Evolutionary conservation across 2,329 filamentous ascomycete species (phyloP).

Genomic region (Pseudocercospora cruenta): DNA sequence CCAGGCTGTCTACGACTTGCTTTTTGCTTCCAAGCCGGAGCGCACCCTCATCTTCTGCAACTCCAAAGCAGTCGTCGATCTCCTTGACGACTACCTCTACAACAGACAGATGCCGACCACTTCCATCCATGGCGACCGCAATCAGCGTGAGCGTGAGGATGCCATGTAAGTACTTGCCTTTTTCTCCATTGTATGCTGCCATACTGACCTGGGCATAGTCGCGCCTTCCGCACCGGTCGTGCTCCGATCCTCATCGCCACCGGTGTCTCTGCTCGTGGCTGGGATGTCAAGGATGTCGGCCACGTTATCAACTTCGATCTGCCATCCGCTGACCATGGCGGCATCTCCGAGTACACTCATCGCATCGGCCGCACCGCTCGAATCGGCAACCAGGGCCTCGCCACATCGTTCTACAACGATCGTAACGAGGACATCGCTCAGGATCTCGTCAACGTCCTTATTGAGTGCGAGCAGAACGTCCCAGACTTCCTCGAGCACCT

Average conservation of each 20-base stretch:
- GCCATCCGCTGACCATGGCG: slow-evolving; percentile 73
- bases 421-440: slow-evolving; percentile 72
- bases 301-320: slow-evolving; percentile 96
- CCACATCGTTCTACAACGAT: slow-evolving; percentile 87
- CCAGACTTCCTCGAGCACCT: slow-evolving; percentile 78
- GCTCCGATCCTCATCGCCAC: slow-evolving; percentile 84
- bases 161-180: slow-evolving; percentile 66
- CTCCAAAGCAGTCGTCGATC: too few species aligned
- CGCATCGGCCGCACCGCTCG: slow-evolving; percentile 95
- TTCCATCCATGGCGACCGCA: slow-evolving; percentile 85
- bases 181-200: neutral
- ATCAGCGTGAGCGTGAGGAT: slow-evolving; percentile 88
- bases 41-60: slow-evolving; percentile 93
- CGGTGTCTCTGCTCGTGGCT: slow-evolving; percentile 81
- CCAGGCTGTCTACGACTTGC: slow-evolving; percentile 69
- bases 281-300: slow-evolving; percentile 88
- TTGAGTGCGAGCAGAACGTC: slow-evolving; percentile 77
- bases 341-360: slow-evolving; percentile 91
- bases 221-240: slow-evolving; percentile 75
- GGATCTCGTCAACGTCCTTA: slow-evolving; percentile 75
- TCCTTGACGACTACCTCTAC: slow-evolving; percentile 88
- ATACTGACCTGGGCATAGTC: slow-evolving; percentile 45
- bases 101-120: slow-evolving; percentile 77
- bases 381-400: slow-evolving; percentile 83
- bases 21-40: slow-evolving; percentile 70